Conservation (phyloP, 306 rosid species). For the Macrotyloma uniflorum region DNA sequence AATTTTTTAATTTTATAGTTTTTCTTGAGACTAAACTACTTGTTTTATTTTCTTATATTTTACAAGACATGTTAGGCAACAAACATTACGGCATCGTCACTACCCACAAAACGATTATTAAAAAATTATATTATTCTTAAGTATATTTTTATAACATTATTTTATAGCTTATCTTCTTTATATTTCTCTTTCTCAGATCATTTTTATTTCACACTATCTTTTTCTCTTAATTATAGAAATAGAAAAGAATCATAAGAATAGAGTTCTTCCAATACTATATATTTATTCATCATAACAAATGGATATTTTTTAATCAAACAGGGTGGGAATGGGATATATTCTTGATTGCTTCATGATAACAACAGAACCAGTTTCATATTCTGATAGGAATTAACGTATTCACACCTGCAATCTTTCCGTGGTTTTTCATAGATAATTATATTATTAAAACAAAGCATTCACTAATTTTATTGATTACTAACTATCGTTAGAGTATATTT, state of each 20-base stretch:
- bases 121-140: too few relatives aligned
- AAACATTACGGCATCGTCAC: not conserved
- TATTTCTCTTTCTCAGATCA: too few relatives aligned
- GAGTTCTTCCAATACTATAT: not conserved
- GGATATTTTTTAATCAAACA: not conserved
- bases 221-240: too few relatives aligned
- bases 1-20: too few relatives aligned
- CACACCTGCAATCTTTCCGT: conserved; percentile 1
- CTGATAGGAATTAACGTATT: conserved; percentile 8
- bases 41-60: too few relatives aligned
- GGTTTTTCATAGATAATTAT: not conserved
- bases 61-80: not conserved
- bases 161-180: too few relatives aligned
- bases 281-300: not conserved
- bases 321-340: conserved; percentile 18
- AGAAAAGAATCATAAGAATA: not conserved
- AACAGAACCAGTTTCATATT: conserved; percentile 26
- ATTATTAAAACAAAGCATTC: too few relatives aligned
- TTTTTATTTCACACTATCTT: too few relatives aligned
- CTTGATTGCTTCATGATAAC: conserved; percentile 19
- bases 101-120: not conserved
- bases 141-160: too few relatives aligned
- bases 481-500: too few relatives aligned
- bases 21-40: too few relatives aligned
- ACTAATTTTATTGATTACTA: too few relatives aligned